Evolutionary conservation across 345 rosid genomes (phyloP).

Genomic region (Trapa bicornis): DNA sequence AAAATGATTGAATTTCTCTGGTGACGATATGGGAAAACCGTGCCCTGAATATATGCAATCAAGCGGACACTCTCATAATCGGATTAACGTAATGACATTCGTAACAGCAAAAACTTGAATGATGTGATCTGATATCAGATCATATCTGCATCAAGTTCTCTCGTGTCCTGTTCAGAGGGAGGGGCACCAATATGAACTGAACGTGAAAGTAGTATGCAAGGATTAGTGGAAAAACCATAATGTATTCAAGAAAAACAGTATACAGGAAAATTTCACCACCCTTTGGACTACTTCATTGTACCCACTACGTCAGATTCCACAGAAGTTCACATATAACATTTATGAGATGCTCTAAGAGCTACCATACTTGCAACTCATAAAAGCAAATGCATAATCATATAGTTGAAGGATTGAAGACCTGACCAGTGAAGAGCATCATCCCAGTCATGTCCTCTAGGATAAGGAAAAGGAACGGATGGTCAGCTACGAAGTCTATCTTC

Average conservation of each 20-base stretch:
- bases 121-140: too few species aligned
- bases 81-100: too few species aligned
- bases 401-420: conserved; percentile 11
- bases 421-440: conserved; percentile 8
- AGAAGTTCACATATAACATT: too few species aligned
- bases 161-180: too few species aligned
- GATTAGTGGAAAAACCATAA: neutral
- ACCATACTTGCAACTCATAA: neutral
- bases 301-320: neutral
- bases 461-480: conserved; percentile 13
- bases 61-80: too few species aligned
- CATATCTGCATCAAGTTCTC: too few species aligned
- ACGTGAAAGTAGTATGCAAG: neutral
- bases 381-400: neutral
- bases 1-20: too few species aligned
- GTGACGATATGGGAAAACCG: too few species aligned
- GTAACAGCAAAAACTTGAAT: too few species aligned
- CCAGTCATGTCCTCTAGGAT: conserved; percentile 11
- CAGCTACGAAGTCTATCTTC: conserved; percentile 10
- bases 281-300: neutral
- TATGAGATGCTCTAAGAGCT: too few species aligned
- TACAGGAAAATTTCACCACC: neutral
- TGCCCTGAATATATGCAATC: too few species aligned
- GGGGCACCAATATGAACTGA: too few species aligned
- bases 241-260: neutral